Percentiles rank a stretch among this genome's conserved stretches.
Evolutionary conservation across 192 early-diverging fungal species (phyloP).

Genomic region (Backusella mclennaniae): DNA sequence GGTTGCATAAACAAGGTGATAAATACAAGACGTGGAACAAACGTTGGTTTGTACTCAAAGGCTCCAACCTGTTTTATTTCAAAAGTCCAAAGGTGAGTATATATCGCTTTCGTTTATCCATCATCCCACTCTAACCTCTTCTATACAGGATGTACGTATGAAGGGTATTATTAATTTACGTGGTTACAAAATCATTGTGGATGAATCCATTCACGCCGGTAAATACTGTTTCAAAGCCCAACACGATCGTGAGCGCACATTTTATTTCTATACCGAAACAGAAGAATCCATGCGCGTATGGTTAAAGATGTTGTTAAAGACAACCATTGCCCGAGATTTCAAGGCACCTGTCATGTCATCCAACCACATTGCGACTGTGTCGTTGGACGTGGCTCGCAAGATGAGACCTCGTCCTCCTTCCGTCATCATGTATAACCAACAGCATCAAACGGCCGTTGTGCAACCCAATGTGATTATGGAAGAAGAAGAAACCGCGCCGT

Average conservation of each 20-base stretch:
- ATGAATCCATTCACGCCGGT: constrained; percentile 54
- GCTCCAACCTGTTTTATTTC: constrained; percentile 56
- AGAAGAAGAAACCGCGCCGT: constrained; percentile 3
- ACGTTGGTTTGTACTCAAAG: constrained; percentile 65
- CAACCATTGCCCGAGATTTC: constrained; percentile 56
- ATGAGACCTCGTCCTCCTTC: constrained; percentile 51
- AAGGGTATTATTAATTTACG: constrained; percentile 58
- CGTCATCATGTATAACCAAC: constrained; percentile 20
- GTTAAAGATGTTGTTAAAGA: constrained; percentile 60
- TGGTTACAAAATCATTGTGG: constrained; percentile 55
- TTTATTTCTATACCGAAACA: constrained; percentile 58
- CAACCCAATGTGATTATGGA: constrained; percentile 21
- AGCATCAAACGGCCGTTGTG: neutral
- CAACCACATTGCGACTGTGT: constrained; percentile 50
- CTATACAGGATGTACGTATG: constrained; percentile 35
- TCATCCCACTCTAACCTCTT: neutral
- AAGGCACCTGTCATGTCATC: constrained; percentile 56
- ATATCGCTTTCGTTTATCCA: neutral
- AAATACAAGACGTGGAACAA: constrained; percentile 61
- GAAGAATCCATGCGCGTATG: constrained; percentile 48
- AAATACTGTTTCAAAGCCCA: constrained; percentile 62
- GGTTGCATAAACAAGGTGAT: constrained; percentile 58
- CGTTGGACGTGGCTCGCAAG: constrained; percentile 47
- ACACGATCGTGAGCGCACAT: constrained; percentile 54
- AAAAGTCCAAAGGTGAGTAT: constrained; percentile 47